Evolutionary conservation across 345 rosid species (phyloP).

Genomic region (Salix brachista): DNA sequence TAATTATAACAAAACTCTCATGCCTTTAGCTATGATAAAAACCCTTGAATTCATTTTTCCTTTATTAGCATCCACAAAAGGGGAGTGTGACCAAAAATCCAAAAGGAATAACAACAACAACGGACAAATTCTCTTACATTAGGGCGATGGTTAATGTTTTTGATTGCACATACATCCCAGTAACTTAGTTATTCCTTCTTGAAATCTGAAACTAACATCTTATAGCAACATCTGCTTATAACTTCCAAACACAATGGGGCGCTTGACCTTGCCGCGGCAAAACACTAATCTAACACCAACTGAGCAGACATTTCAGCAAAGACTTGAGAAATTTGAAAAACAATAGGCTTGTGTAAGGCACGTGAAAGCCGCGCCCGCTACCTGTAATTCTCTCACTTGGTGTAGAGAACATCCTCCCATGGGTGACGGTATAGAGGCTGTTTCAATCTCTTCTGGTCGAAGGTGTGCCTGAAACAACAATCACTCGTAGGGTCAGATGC

Average conservation of each 20-base stretch:
- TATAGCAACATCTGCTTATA: slow-evolving; percentile 6
- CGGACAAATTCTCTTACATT: not conserved
- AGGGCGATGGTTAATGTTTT: not conserved
- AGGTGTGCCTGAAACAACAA: slow-evolving; percentile 58
- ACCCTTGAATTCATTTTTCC: not conserved
- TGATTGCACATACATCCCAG: not conserved
- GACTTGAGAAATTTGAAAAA: slow-evolving; percentile 2
- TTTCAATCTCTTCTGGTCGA: slow-evolving; percentile 95
- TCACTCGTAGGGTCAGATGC: slow-evolving; percentile 2
- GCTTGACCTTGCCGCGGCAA: slow-evolving; percentile 4
- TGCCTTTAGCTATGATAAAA: not conserved
- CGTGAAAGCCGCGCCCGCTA: slow-evolving; percentile 8
- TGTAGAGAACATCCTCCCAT: slow-evolving; percentile 98
- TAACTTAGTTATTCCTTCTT: not conserved
- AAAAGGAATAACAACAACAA: not conserved
- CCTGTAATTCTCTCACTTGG: slow-evolving; percentile 48
- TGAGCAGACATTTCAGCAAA: slow-evolving; percentile 7
- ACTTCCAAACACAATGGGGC: slow-evolving; percentile 17
- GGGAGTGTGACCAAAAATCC: not conserved
- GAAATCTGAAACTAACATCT: not conserved
- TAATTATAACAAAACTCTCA: not conserved
- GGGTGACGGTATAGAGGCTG: slow-evolving; percentile 95
- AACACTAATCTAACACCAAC: slow-evolving; percentile 28
- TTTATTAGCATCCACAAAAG: not conserved
- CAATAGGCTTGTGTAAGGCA: slow-evolving; percentile 2